These are phyloP conservation scores for Globisporangium barbulae DNA, from an alignment of 352 stramenopile species.

Conservation along the genomic window DNA sequence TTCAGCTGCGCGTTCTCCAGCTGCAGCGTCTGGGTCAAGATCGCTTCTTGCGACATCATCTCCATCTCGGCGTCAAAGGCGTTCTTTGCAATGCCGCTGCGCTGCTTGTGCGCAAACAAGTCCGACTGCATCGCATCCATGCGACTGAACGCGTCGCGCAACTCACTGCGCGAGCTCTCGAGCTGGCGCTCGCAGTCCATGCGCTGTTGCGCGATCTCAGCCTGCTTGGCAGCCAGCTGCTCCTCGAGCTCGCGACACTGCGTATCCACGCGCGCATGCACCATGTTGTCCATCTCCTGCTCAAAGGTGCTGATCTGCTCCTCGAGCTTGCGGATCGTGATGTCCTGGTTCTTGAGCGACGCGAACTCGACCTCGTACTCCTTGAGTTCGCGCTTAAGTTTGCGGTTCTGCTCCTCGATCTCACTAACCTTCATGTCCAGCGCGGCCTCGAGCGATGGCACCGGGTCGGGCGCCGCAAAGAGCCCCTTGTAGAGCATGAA, in stretches of 20 bases:
- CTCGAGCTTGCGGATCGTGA: slow-evolving; percentile 96
- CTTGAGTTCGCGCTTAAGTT: slow-evolving; percentile 86
- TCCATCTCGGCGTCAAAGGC: slow-evolving; percentile 85
- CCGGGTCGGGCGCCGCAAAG: slow-evolving; percentile 83
- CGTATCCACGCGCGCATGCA: slow-evolving; percentile 60
- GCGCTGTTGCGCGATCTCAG: slow-evolving; percentile 82
- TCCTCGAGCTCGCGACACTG: slow-evolving; percentile 62
- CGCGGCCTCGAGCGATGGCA: slow-evolving; percentile 59
- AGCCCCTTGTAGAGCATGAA: slow-evolving; percentile 86
- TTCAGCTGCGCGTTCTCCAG: slow-evolving; percentile 85
- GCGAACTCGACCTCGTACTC: slow-evolving; percentile 95
- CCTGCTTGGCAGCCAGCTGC: slow-evolving; percentile 59
- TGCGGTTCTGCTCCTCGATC: slow-evolving; percentile 90
- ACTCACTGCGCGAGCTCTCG: slow-evolving; percentile 46
- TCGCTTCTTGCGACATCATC: slow-evolving; percentile 81
- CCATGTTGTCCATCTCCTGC: slow-evolving; percentile 53
- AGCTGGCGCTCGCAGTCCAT: slow-evolving; percentile 71
- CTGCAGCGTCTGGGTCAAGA: slow-evolving; percentile 70
- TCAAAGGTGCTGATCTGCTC: slow-evolving; percentile 84
- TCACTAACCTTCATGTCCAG: slow-evolving; percentile 63
- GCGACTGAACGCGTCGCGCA: slow-evolving; percentile 65
- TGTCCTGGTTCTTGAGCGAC: slow-evolving; percentile 95
- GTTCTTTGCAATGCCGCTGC: slow-evolving; percentile 51
- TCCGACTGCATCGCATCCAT: slow-evolving; percentile 91
- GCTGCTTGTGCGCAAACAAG: slow-evolving; percentile 87